These are phyloP conservation scores for Protomyces lactucae-debilis DNA, from an alignment of 1,139 yeast species.

Conservation along the genomic window DNA sequence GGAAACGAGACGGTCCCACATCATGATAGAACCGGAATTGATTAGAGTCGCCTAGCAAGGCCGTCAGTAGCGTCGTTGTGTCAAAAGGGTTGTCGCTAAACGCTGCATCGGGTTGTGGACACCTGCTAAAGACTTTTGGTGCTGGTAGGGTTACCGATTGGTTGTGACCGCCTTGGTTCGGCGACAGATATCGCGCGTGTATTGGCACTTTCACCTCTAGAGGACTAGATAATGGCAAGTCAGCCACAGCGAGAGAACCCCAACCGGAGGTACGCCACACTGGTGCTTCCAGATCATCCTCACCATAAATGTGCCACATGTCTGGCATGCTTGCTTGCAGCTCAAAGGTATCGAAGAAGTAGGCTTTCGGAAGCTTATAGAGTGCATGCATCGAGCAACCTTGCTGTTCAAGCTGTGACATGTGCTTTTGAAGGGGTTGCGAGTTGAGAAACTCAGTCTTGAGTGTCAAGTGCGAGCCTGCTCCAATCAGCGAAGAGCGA, in stretches of 20 bases:
- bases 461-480: constrained; percentile 12
- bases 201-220: constrained; percentile 3
- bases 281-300: constrained; percentile 24
- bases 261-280: constrained; percentile 13
- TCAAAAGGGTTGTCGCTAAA: constrained; percentile 22
- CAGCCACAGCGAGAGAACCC: constrained; percentile 9
- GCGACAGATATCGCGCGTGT: constrained; percentile 6
- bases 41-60: constrained; percentile 1
- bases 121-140: constrained; percentile 4
- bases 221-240: not conserved
- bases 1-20: not conserved
- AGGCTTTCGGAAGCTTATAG: constrained; percentile 2
- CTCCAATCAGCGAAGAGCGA: not conserved
- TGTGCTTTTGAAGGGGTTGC: not conserved
- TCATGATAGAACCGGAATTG: not conserved
- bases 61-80: not conserved
- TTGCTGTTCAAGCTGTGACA: not conserved
- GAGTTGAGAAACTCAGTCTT: not conserved
- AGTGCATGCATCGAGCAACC: not conserved
- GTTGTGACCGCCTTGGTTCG: not conserved
- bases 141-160: not conserved
- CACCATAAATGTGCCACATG: constrained; percentile 8
- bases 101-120: constrained; percentile 7
- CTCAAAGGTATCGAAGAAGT: constrained; percentile 18
- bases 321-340: not conserved